phyloP scores from a whole-genome alignment of 2,329 filamentous ascomycete species.

The Botrytis deweyae region DNA sequence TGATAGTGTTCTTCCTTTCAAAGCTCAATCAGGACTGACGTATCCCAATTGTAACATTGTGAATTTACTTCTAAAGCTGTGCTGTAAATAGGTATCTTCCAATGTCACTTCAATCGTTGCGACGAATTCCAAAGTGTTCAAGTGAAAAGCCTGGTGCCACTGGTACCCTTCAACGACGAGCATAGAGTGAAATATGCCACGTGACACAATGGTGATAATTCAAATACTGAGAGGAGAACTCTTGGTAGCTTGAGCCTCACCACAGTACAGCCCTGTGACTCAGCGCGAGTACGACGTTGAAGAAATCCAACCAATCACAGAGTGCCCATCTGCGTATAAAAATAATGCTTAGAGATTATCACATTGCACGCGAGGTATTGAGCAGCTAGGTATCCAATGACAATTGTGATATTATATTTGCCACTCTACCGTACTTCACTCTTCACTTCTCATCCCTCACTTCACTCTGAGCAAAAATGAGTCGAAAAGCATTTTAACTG shows the following conservation, averaged over 20 bases:
- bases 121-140: neutral
- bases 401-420: neutral
- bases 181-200: neutral
- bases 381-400: neutral
- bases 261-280: neutral
- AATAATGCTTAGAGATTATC: neutral
- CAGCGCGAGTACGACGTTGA: neutral
- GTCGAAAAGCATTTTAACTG: slow-evolving; percentile 7
- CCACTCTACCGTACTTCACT: neutral
- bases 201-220: neutral
- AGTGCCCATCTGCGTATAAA: neutral
- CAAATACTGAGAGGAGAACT: neutral
- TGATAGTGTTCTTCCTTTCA: neutral
- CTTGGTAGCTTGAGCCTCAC: neutral
- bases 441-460: neutral
- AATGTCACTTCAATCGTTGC: neutral
- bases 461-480: slow-evolving; percentile 17
- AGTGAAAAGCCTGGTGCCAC: neutral
- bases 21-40: too few species aligned
- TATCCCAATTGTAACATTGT: neutral
- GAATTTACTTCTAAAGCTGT: neutral
- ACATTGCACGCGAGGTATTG: neutral
- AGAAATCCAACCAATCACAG: neutral
- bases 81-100: neutral
- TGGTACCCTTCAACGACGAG: neutral